Percentiles rank a stretch among this genome's conserved stretches.
phyloP scores from a whole-genome alignment of 441 rosid species.

The Populus hybrid region DNA sequence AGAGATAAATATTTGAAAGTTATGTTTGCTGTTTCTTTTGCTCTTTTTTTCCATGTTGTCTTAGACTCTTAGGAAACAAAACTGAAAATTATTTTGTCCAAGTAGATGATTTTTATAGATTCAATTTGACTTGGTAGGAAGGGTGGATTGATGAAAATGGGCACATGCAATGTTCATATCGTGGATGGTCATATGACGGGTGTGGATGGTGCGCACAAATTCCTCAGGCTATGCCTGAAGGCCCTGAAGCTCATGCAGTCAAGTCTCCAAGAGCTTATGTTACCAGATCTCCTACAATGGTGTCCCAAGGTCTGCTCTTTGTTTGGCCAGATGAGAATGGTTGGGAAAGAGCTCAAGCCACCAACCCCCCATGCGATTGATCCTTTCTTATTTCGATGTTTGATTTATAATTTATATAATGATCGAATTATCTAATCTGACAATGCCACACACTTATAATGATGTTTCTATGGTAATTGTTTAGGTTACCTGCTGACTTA shows the following conservation, averaged over 20 bases:
- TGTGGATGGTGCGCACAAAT: conserved; percentile 82
- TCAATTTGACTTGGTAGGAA: conserved; percentile 46
- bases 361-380: conserved; percentile 59
- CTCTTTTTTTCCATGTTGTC: neutral
- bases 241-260: conserved; percentile 90
- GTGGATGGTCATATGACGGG: conserved; percentile 91
- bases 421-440: neutral
- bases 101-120: conserved; percentile 8
- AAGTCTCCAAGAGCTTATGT: conserved; percentile 76
- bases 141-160: conserved; percentile 91
- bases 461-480: conserved; percentile 7
- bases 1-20: neutral
- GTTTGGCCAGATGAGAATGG: conserved; percentile 98
- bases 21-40: neutral
- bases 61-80: neutral
- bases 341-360: conserved; percentile 73
- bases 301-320: conserved; percentile 90
- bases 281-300: conserved; percentile 64
- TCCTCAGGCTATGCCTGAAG: conserved; percentile 78
- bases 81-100: neutral
- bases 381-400: conserved; percentile 8
- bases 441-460: neutral
- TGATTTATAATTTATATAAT: neutral
- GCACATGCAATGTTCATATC: conserved; percentile 90
- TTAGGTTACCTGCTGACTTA: conserved; percentile 87